Evolutionary conservation across 495 filamentous ascomycete genomes (phyloP), one percentile per base, ranked within the genome.

Genomic region (Saxophila tyrrhenica): DNA sequence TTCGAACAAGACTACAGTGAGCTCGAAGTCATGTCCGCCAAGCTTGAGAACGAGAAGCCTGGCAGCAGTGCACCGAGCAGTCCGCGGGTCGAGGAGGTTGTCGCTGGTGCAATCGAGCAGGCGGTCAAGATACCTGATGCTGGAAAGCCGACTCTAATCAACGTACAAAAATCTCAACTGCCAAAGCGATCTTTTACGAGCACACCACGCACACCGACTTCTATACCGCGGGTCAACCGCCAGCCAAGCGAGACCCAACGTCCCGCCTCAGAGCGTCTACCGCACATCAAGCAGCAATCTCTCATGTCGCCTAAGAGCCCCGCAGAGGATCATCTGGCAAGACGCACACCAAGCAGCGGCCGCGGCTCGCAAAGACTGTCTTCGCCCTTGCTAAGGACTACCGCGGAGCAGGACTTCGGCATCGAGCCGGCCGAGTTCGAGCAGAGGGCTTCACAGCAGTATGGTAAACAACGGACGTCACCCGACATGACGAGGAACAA

Each of bases 1-100:
- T 64, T 64, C 52, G 59, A 64, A 29, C 17, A 56, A 20, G 52
- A 58, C 38, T n/a, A 53, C 19, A 35, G 44, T 29, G 55, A 64
- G 2, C 25, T 64, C 22, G 52, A 56, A 13, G 41, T 32, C 8
- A 50, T 51, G 41, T 55, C 56, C 20, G 52, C 53, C 7, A 44
- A 52, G 52, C 49, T 61, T 13, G 48, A 59, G 24, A 42, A 43
- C 20, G 52, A 64, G 41, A 44, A 21, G 29, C 29, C 29, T 7
- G 29, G 7, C 5, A 35, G 39, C 49, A 49, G 19, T 21, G 32
- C 11, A 25, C 22, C 2, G 21, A 59, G 52, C 53, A 56, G 51
- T 32, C 32, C 51, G 3, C 23, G 52, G 8, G 47, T 35, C 5
- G 29, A 35, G 29, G 29, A 35, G 7, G 13, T 13, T 35, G 49